phyloP scores from a whole-genome alignment of 202 grass and related monocot species.

The Eragrostis tef region DNA sequence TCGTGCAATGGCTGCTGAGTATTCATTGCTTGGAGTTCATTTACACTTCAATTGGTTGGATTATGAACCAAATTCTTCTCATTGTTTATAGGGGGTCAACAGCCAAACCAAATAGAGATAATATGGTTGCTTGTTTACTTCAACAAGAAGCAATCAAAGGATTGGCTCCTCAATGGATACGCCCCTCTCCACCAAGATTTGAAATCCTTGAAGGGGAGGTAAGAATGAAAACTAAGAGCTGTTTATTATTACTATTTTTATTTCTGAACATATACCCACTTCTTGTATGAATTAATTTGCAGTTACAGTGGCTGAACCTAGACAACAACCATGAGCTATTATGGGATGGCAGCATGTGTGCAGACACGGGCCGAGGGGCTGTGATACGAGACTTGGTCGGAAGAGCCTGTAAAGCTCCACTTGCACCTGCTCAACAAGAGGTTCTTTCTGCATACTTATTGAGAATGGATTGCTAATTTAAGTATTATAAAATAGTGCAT shows the following conservation, averaged over 20 bases:
- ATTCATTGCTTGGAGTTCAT: constrained; percentile 19
- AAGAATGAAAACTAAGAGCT: constrained; percentile 36
- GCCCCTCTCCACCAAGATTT: constrained; percentile 84
- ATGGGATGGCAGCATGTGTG: constrained; percentile 96
- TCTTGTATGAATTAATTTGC: constrained; percentile 48
- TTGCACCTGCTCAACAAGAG: constrained; percentile 82
- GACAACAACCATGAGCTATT: constrained; percentile 88
- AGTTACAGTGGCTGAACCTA: constrained; percentile 87
- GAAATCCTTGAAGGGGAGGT: constrained; percentile 94
- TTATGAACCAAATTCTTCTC: constrained; percentile 33
- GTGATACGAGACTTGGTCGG: constrained; percentile 78
- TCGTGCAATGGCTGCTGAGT: constrained; percentile 24
- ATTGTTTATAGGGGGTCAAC: constrained; percentile 59
- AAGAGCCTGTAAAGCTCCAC: constrained; percentile 84
- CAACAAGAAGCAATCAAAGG: constrained; percentile 64
- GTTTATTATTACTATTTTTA: constrained; percentile 14
- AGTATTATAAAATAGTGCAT: constrained; percentile 11
- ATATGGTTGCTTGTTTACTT: constrained; percentile 62
- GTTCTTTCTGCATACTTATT: constrained; percentile 57
- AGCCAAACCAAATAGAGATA: constrained; percentile 69
- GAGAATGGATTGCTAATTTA: constrained; percentile 35
- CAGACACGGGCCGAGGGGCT: constrained; percentile 74
- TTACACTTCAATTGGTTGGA: constrained; percentile 30
- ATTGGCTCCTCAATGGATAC: constrained; percentile 81
- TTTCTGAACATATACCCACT: constrained; percentile 36